Conservation (phyloP, 2,329 filamentous ascomycete species). For the Trichoderma pleuroti region DNA sequence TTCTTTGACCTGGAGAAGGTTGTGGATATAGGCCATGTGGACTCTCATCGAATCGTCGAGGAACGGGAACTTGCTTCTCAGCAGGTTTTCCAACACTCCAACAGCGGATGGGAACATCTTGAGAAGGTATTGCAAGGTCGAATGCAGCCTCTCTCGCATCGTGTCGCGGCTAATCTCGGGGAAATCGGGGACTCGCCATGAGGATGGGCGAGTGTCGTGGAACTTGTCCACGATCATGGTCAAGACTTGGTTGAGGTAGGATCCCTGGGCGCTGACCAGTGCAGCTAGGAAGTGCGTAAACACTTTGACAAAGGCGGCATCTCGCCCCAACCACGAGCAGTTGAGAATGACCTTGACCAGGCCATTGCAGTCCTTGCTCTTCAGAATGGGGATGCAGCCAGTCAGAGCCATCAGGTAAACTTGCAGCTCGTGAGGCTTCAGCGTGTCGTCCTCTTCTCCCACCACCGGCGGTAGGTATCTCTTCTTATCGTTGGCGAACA, state of each 20-base stretch:
- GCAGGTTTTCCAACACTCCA: slow-evolving; percentile 62
- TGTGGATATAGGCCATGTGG: slow-evolving; percentile 86
- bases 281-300: slow-evolving; percentile 67
- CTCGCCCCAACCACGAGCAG: slow-evolving; percentile 62
- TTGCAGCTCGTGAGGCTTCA: slow-evolving; percentile 54
- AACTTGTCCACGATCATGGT: slow-evolving; percentile 80
- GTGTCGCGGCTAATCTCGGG: slow-evolving; percentile 58
- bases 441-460: slow-evolving; percentile 45
- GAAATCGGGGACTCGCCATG: slow-evolving; percentile 51
- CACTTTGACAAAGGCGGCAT: slow-evolving; percentile 61
- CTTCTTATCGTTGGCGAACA: slow-evolving; percentile 51
- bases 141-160: slow-evolving; percentile 72
- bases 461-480: slow-evolving; percentile 38
- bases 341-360: slow-evolving; percentile 57
- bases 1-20: slow-evolving; percentile 71
- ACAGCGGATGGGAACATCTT: slow-evolving; percentile 78
- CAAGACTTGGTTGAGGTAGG: slow-evolving; percentile 70
- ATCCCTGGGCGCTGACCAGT: slow-evolving; percentile 77
- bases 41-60: slow-evolving; percentile 70
- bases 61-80: slow-evolving; percentile 70
- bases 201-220: slow-evolving; percentile 46
- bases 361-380: slow-evolving; percentile 55
- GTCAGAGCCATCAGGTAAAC: slow-evolving; percentile 62
- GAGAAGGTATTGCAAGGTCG: slow-evolving; percentile 70
- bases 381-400: slow-evolving; percentile 57